A percentile compares a stretch with the other conserved stretches of the same genome.
These are phyloP conservation scores for Linum usitatissimum DNA, from an alignment of 345 rosid genomes.

Conservation along the genomic window DNA sequence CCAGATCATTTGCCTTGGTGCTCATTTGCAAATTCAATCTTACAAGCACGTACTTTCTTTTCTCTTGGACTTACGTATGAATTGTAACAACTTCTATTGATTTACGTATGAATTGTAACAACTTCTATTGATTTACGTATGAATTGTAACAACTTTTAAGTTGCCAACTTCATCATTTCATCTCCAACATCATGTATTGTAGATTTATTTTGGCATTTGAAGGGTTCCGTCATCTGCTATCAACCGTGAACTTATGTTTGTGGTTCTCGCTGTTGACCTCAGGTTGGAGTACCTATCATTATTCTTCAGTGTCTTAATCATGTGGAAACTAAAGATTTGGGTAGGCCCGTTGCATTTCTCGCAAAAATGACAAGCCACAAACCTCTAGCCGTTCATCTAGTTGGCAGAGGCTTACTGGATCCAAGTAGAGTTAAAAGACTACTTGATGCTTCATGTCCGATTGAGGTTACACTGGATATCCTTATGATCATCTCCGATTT, in stretches of 20 bases:
- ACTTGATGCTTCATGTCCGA: slow-evolving; percentile 60
- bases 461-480: slow-evolving; percentile 66
- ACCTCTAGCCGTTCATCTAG: slow-evolving; percentile 74
- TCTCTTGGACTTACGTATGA: too few relatives aligned
- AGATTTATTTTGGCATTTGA: not conserved
- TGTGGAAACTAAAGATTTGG: slow-evolving; percentile 66
- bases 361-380: slow-evolving; percentile 81
- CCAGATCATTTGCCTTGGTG: too few relatives aligned
- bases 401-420: slow-evolving; percentile 70
- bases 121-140: too few relatives aligned
- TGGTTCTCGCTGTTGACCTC: slow-evolving; percentile 21
- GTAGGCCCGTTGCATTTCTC: slow-evolving; percentile 76
- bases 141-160: too few relatives aligned
- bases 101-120: too few relatives aligned
- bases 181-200: not conserved
- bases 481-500: slow-evolving; percentile 90
- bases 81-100: too few relatives aligned
- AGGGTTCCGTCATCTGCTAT: not conserved
- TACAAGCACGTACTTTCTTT: not conserved
- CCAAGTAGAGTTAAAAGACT: slow-evolving; percentile 65
- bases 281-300: slow-evolving; percentile 68
- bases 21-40: not conserved
- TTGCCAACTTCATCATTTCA: too few relatives aligned
- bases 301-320: slow-evolving; percentile 73
- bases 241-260: slow-evolving; percentile 7